Evolutionary conservation across 73 alveolate genomes (phyloP).

Genomic region (Symbiodinium natans): DNA sequence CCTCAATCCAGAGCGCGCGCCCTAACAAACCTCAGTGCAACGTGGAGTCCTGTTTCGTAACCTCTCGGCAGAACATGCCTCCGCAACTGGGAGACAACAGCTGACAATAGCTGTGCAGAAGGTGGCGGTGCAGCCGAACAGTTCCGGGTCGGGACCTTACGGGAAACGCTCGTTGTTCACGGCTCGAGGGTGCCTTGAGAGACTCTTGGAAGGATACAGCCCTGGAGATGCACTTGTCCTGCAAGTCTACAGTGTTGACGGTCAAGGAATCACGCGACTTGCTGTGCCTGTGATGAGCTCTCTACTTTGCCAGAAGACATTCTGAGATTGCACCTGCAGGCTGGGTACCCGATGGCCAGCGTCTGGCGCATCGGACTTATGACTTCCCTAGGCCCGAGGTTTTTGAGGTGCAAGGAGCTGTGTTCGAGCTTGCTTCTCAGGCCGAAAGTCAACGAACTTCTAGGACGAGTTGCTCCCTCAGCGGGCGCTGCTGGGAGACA

Average conservation of each 20-base stretch:
- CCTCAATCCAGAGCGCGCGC: background rate
- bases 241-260: conserved; percentile 20
- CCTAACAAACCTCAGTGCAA: background rate
- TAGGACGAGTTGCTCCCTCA: conserved; percentile 39
- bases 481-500: too few species aligned
- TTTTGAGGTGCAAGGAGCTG: too few species aligned
- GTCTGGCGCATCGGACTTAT: background rate
- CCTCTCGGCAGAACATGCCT: too few species aligned
- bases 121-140: conserved; percentile 76
- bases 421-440: too few species aligned
- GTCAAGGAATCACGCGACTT: background rate
- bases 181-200: too few species aligned
- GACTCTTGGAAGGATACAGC: conserved; percentile 24
- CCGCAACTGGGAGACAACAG: too few species aligned
- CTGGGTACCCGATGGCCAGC: background rate
- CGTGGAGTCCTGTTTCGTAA: too few species aligned
- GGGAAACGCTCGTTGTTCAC: too few species aligned
- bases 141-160: background rate
- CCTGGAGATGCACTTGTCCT: conserved; percentile 80
- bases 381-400: too few species aligned
- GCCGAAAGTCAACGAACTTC: conserved; percentile 36
- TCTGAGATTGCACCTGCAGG: too few species aligned
- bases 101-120: background rate
- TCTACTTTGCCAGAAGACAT: too few species aligned
- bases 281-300: background rate